Conservation (phyloP, 1,284 basidiomycete species). For the Mycocalia duriaeana region DNA sequence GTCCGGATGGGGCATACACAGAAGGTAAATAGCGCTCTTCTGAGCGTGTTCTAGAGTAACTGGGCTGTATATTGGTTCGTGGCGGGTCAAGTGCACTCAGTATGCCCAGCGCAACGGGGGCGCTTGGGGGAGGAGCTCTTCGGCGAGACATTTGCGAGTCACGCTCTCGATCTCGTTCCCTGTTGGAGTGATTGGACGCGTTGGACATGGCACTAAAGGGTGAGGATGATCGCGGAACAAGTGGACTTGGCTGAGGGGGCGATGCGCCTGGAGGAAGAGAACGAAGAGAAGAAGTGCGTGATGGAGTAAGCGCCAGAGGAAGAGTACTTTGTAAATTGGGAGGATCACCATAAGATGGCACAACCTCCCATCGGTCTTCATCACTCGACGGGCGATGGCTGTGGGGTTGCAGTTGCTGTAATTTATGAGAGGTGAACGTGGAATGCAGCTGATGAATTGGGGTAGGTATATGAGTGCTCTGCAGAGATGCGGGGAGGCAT, state of each 20-base stretch:
- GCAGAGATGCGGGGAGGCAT: no score
- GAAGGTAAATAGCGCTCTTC: slow-evolving; percentile 29
- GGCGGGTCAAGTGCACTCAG: slow-evolving; percentile 56
- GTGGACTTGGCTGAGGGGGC: slow-evolving; percentile 32
- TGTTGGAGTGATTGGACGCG: slow-evolving; percentile 10
- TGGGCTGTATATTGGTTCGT: slow-evolving; percentile 21
- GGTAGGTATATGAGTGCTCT: slow-evolving; percentile 8
- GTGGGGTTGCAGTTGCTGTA: slow-evolving; percentile 3
- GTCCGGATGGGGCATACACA: no score
- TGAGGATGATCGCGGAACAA: slow-evolving; percentile 34
- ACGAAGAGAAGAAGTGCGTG: slow-evolving; percentile 42
- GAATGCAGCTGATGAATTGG: slow-evolving; percentile 7
- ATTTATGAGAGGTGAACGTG: neutral
- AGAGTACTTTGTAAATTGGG: slow-evolving; percentile 22
- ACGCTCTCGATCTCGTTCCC: slow-evolving; percentile 21
- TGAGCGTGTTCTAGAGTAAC: slow-evolving; percentile 22
- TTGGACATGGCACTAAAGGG: slow-evolving; percentile 32
- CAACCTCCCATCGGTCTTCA: slow-evolving; percentile 38
- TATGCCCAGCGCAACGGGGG: slow-evolving; percentile 45
- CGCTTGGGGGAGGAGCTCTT: slow-evolving; percentile 12
- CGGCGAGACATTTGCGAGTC: slow-evolving; percentile 1
- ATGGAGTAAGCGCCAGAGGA: slow-evolving; percentile 29
- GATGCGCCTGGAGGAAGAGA: slow-evolving; percentile 37
- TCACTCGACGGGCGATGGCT: slow-evolving; percentile 14
- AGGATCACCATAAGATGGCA: slow-evolving; percentile 18